A percentile compares a stretch with the other conserved stretches of the same genome.
Conservation (phyloP, 768 basidiomycete genomes). For the Tulasnella sp. region DNA sequence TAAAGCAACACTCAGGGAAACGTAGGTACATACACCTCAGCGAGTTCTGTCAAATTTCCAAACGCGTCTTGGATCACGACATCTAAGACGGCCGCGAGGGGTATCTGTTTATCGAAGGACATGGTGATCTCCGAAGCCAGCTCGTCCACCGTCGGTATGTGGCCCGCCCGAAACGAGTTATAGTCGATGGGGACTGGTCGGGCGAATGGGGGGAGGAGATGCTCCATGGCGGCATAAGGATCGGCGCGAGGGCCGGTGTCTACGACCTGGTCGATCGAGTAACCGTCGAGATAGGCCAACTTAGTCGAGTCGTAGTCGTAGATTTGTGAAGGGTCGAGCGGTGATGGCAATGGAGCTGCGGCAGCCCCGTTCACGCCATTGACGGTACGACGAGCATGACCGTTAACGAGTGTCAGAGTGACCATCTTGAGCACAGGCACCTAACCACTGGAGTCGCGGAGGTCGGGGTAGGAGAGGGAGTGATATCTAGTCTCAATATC, state of each 20-base stretch:
- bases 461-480: not conserved
- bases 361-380: constrained; percentile 4
- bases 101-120: constrained; percentile 53
- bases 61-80: constrained; percentile 70
- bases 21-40: constrained; percentile 84
- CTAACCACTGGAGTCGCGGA: not conserved
- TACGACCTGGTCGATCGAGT: constrained; percentile 5
- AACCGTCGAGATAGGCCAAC: constrained; percentile 4
- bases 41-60: constrained; percentile 67
- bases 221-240: not conserved
- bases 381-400: not conserved
- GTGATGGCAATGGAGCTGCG: not conserved
- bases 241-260: not conserved
- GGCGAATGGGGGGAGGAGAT: constrained; percentile 7
- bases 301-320: constrained; percentile 9
- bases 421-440: not conserved
- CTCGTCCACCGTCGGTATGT: constrained; percentile 4
- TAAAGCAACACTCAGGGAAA: no score
- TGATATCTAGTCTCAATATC: no score
- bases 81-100: constrained; percentile 61
- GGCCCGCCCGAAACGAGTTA: constrained; percentile 11
- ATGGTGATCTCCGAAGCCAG: not conserved
- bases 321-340: not conserved
- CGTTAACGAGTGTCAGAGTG: not conserved
- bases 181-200: not conserved